These are phyloP conservation scores for Tremella fuciformis DNA, from an alignment of 768 basidiomycete species.

Conservation along the genomic window DNA sequence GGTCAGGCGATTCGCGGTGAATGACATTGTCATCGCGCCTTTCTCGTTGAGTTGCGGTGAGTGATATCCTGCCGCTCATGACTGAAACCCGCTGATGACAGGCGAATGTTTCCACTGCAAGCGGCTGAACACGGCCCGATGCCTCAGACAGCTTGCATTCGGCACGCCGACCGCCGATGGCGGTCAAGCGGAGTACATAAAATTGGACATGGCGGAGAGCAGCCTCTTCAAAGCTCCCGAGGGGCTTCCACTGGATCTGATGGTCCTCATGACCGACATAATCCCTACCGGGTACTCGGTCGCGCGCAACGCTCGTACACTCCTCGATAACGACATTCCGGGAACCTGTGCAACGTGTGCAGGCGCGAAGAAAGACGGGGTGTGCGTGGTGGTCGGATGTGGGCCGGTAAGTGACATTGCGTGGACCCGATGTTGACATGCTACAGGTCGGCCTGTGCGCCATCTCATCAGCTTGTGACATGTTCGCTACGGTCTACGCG, in stretches of 20 bases:
- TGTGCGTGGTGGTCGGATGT: conserved; percentile 52
- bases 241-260: conserved; percentile 30
- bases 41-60: conserved; percentile 44
- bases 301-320: conserved; percentile 41
- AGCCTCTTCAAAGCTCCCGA: conserved; percentile 35
- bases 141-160: conserved; percentile 27
- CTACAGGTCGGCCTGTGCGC: conserved; percentile 48
- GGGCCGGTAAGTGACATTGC: conserved; percentile 48
- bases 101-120: conserved; percentile 47
- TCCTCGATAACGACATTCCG: conserved; percentile 34
- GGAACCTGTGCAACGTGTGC: conserved; percentile 5
- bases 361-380: conserved; percentile 22
- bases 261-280: conserved; percentile 47
- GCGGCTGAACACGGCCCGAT: conserved; percentile 37
- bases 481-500: conserved; percentile 47
- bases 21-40: conserved; percentile 48
- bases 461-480: conserved; percentile 47
- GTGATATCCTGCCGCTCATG: conserved; percentile 8
- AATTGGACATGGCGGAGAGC: conserved; percentile 38
- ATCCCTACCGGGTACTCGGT: conserved; percentile 48
- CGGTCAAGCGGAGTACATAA: conserved; percentile 47
- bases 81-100: too few species aligned
- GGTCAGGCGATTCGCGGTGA: conserved; percentile 46
- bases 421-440: too few species aligned
- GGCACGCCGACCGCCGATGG: conserved; percentile 39